These are phyloP conservation scores for Nematocida minor DNA, from an alignment of 371 early-diverging fungal genomes.

Conservation along the genomic window DNA sequence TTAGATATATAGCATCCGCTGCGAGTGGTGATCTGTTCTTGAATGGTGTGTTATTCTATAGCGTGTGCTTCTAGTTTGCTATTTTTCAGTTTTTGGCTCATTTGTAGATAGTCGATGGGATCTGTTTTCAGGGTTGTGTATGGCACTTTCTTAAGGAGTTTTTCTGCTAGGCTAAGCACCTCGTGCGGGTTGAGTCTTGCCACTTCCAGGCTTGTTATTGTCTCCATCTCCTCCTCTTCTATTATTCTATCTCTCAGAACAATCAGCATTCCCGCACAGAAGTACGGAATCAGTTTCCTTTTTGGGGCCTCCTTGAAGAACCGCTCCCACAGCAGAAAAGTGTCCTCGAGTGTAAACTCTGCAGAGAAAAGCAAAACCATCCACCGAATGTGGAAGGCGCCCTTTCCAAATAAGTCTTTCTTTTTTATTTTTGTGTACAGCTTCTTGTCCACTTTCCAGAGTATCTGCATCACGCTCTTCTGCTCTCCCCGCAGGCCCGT, in stretches of 20 bases:
- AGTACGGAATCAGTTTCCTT: slow-evolving; percentile 60
- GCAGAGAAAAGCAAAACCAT: slow-evolving; percentile 59
- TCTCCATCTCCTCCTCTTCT: slow-evolving; percentile 28
- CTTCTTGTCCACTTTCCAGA: slow-evolving; percentile 50
- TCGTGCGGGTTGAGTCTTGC: neutral
- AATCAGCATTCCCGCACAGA: slow-evolving; percentile 55
- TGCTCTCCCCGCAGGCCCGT: slow-evolving; percentile 56
- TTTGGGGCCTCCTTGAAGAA: slow-evolving; percentile 59
- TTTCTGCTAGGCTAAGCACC: neutral
- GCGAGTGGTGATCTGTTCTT: too few species aligned
- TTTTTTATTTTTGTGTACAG: slow-evolving; percentile 47
- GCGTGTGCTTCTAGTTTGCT: too few species aligned
- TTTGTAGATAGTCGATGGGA: neutral
- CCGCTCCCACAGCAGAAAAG: slow-evolving; percentile 64
- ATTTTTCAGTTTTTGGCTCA: neutral
- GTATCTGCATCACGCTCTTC: slow-evolving; percentile 46
- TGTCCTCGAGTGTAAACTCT: slow-evolving; percentile 57
- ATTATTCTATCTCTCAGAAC: slow-evolving; percentile 53
- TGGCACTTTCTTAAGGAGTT: neutral
- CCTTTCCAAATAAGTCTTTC: slow-evolving; percentile 41
- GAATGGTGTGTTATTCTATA: neutral
- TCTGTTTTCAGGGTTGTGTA: neutral
- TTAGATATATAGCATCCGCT: too few species aligned
- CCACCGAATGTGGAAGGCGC: slow-evolving; percentile 62
- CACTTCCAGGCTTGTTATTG: neutral